phyloP scores from a whole-genome alignment of 139 green algal species.

The Pseudopediastrum boryanum region DNA sequence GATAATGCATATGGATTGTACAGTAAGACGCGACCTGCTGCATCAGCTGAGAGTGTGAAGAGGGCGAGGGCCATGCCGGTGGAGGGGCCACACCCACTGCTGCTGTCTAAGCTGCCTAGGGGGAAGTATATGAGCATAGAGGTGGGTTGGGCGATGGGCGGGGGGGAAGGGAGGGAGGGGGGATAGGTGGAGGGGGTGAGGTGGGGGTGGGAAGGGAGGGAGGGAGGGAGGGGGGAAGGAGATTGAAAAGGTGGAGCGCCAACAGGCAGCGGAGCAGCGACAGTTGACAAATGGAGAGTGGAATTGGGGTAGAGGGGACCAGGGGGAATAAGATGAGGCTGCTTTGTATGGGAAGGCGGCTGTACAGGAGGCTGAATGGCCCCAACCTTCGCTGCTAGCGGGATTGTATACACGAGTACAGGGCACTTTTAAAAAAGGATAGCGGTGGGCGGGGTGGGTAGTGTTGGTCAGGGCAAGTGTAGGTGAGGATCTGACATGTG shows the following conservation, averaged over 20 bases:
- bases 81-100: constrained; percentile 81
- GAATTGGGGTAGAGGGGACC: too few relatives aligned
- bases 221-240: background rate
- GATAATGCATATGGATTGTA: constrained; percentile 91
- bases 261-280: too few relatives aligned
- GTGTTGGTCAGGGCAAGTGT: too few relatives aligned
- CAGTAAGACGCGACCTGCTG: constrained; percentile 80
- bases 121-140: constrained; percentile 35
- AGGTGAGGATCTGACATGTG: too few relatives aligned
- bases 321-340: too few relatives aligned
- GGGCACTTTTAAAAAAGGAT: too few relatives aligned
- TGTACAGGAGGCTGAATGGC: too few relatives aligned
- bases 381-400: too few relatives aligned
- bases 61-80: constrained; percentile 64
- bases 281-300: too few relatives aligned
- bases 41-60: constrained; percentile 73
- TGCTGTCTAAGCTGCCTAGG: constrained; percentile 64
- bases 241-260: background rate
- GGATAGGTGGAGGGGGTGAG: background rate
- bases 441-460: too few relatives aligned
- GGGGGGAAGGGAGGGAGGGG: background rate
- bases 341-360: too few relatives aligned
- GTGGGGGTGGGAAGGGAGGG: background rate
- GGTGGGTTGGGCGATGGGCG: constrained; percentile 23
- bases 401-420: too few relatives aligned